Evolutionary conservation across 2,329 filamentous ascomycete species (phyloP), one percentile per base, ranked within the genome.

Genomic region (Fusarium continuum): DNA sequence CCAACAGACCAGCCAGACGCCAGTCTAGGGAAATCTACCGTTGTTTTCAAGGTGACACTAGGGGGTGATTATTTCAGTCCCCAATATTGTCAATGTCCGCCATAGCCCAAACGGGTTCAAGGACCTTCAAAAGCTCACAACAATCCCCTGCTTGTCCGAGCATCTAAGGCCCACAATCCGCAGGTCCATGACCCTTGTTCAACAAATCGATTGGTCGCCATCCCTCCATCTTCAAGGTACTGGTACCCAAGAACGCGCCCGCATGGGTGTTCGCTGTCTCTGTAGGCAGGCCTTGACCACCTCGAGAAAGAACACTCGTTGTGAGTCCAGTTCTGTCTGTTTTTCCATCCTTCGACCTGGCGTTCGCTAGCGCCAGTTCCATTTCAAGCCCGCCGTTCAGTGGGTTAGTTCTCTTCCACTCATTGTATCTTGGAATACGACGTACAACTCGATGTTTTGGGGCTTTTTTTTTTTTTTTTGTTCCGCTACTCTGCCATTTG

Each of bases 341-440:
- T 66, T 66, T 66, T 70, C 63, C 64, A 65, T 69, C 53, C 60
- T 70, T 65, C 60, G 46, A 66, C 65, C 57, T 65, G 59, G 68
- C 61, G 56, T 52, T 52, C 53, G 48, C 63, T 70, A 70, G 68
- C 48, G 68, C 55, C 65, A 61, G 55, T 58, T 53, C 58, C 63
- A 64, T 62, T 50, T 62, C 56, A 59, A 59, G 52, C 56, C 60
- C 55, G 53, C 52, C 63, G 55, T 54, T 54, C 56, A 60, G 56
- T 62, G 51, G 61, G 51, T 47, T 59, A 59, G 56, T 39, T 60
- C 34, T 39, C 56, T 55, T 31, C 23, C 39, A 60, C 19, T 32
- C 26, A 32, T 38, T 52, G 45, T 29, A 51, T 59, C 38, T 35
- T 22, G 22, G 32, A 22, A 29, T 20, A 56, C 17, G 29, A n/a